phyloP scores from a whole-genome alignment of 2,329 filamentous ascomycete species.

The Ophiostoma australiae region DNA sequence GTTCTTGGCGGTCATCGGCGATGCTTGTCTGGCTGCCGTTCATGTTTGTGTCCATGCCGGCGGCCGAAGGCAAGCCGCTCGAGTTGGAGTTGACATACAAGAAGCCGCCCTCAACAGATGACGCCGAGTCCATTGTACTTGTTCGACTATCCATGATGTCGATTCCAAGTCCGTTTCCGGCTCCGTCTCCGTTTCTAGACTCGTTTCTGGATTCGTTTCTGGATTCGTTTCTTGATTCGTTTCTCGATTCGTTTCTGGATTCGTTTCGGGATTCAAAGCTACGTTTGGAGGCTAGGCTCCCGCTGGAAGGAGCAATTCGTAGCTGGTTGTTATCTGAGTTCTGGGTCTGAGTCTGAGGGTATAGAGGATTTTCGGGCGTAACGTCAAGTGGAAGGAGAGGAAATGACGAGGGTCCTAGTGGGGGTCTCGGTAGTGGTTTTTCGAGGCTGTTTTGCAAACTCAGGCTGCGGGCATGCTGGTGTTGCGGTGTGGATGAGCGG shows the following conservation, averaged over 20 bases:
- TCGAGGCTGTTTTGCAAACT: slow-evolving; percentile 54
- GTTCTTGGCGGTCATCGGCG: slow-evolving; percentile 46
- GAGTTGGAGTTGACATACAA: slow-evolving; percentile 17
- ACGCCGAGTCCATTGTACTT: slow-evolving; percentile 47
- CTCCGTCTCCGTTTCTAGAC: slow-evolving; percentile 28
- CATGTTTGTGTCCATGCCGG: slow-evolving; percentile 37
- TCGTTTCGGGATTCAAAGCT: slow-evolving; percentile 34
- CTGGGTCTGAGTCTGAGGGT: slow-evolving; percentile 27
- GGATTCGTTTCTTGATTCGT: slow-evolving; percentile 28
- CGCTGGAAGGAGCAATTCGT: slow-evolving; percentile 25
- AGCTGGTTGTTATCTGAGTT: slow-evolving; percentile 26
- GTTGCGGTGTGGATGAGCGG: slow-evolving; percentile 27
- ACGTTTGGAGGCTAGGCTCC: slow-evolving; percentile 32
- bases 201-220: slow-evolving; percentile 30
- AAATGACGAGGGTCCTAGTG: slow-evolving; percentile 33
- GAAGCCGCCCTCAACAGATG: slow-evolving; percentile 34
- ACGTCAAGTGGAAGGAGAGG: slow-evolving; percentile 35
- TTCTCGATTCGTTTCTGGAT: not conserved
- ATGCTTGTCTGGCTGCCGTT: slow-evolving; percentile 46
- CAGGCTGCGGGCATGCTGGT: slow-evolving; percentile 50
- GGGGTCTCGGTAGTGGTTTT: slow-evolving; percentile 53
- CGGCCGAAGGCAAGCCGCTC: not conserved
- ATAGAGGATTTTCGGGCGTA: slow-evolving; percentile 26
- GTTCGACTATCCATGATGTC: slow-evolving; percentile 40
- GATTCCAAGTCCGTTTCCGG: not conserved